Conservation (phyloP, 345 rosid species). For the Psidium guajava region DNA sequence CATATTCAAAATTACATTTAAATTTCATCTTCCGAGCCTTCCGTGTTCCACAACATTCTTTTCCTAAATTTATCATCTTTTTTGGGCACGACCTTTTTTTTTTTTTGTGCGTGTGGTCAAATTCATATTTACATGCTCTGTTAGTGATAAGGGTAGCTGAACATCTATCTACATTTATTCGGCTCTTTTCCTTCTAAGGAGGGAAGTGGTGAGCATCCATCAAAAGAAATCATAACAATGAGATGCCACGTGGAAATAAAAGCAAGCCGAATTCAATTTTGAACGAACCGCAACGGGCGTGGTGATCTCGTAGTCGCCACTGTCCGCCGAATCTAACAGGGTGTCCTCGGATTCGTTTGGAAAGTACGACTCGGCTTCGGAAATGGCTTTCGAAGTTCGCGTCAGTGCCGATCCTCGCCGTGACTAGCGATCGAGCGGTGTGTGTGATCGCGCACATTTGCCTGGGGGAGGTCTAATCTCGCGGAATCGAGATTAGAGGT, state of each 20-base stretch:
- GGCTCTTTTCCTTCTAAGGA: neutral
- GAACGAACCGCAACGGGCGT: too few species aligned
- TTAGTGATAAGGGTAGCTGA: neutral
- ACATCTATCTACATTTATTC: neutral
- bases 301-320: neutral
- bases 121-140: neutral
- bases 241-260: neutral
- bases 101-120: neutral
- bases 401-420: fast-evolving
- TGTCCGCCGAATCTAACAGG: neutral
- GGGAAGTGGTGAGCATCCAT: neutral
- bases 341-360: too few species aligned
- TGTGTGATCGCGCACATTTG: neutral
- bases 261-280: too few species aligned
- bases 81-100: neutral
- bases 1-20: neutral
- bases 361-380: neutral
- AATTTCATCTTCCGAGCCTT: neutral
- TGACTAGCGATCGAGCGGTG: neutral
- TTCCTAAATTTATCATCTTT: neutral
- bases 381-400: neutral
- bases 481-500: neutral
- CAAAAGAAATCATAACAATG: neutral
- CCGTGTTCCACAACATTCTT: neutral
- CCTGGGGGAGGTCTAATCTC: neutral